Conservation (phyloP, 2,329 filamentous ascomycete species). For the Emericellopsis cladophorae region DNA sequence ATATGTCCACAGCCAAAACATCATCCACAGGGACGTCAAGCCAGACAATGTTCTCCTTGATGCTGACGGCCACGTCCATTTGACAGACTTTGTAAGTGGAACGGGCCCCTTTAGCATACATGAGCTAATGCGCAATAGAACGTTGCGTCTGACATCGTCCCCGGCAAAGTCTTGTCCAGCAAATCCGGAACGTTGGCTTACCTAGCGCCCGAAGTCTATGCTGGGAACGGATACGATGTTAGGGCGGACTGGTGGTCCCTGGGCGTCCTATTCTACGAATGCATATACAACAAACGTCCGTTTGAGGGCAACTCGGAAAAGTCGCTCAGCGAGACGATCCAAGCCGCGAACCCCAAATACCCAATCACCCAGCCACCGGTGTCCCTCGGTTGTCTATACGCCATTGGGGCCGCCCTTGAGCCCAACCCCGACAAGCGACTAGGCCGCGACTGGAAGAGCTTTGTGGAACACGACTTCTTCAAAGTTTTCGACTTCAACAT, state of each 20-base stretch:
- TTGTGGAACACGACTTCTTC: slow-evolving; percentile 85
- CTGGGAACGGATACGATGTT: slow-evolving; percentile 75
- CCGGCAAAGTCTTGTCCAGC: slow-evolving; percentile 74
- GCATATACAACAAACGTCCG: slow-evolving; percentile 97
- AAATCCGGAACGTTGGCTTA: slow-evolving; percentile 96
- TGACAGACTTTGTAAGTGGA: slow-evolving; percentile 82
- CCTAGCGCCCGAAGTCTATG: slow-evolving; percentile 88
- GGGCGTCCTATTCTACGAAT: slow-evolving; percentile 97
- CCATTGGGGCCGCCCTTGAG: slow-evolving; percentile 74
- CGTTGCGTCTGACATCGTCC: slow-evolving; percentile 85
- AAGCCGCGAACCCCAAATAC: slow-evolving; percentile 71
- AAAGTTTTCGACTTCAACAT: slow-evolving; percentile 70
- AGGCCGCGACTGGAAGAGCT: slow-evolving; percentile 76
- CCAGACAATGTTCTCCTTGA: slow-evolving; percentile 85
- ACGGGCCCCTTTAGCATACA: not conserved
- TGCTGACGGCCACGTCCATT: slow-evolving; percentile 83
- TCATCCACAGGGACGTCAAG: slow-evolving; percentile 85
- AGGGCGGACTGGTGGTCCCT: slow-evolving; percentile 98
- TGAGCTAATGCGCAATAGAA: slow-evolving; percentile 47
- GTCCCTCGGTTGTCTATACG: slow-evolving; percentile 75
- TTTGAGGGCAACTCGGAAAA: slow-evolving; percentile 86
- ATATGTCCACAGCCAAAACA: slow-evolving; percentile 76
- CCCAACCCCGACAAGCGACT: slow-evolving; percentile 70
- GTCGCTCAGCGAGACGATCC: slow-evolving; percentile 66
- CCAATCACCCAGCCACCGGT: slow-evolving; percentile 90